These are phyloP conservation scores for Clarireedia homoeocarpa DNA, from an alignment of 2,329 filamentous ascomycete genomes.

Conservation along the genomic window DNA sequence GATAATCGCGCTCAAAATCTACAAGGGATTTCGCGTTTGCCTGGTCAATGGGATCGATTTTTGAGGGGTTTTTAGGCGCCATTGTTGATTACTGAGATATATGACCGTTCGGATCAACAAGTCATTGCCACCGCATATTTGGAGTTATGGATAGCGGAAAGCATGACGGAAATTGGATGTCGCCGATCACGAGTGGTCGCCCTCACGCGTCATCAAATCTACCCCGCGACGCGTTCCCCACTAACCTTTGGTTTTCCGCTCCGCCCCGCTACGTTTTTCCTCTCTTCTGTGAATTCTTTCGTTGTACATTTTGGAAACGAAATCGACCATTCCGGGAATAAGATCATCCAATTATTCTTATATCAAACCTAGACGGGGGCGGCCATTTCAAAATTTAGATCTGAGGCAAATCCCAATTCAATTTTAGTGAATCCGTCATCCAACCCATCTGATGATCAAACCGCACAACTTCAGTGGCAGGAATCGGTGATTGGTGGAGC, in stretches of 20 bases:
- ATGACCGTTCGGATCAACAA: not conserved
- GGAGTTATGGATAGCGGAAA: not conserved
- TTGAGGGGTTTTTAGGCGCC: not conserved
- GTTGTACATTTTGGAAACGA: not conserved
- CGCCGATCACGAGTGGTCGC: too few species aligned
- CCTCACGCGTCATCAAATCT: not conserved
- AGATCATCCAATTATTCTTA: not conserved
- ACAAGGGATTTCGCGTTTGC: slow-evolving; percentile 42
- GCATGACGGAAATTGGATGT: not conserved
- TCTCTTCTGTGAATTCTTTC: not conserved
- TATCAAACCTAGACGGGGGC: not conserved
- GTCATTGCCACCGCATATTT: not conserved
- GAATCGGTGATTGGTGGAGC: not conserved
- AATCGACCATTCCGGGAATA: not conserved
- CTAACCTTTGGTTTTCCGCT: not conserved
- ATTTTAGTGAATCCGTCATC: too few species aligned
- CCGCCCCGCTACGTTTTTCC: slow-evolving; percentile 1
- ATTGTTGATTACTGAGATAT: too few species aligned
- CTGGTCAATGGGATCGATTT: slow-evolving; percentile 33
- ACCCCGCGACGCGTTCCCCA: slow-evolving; percentile 10
- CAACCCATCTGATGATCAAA: not conserved
- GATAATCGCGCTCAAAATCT: slow-evolving; percentile 41
- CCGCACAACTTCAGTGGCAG: too few species aligned
- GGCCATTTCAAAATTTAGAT: not conserved
- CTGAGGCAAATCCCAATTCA: slow-evolving; percentile 16